Evolutionary conservation across 108 stramenopile species (phyloP), one percentile per base, ranked within the genome.

Genomic region (Conticribra guillardii): DNA sequence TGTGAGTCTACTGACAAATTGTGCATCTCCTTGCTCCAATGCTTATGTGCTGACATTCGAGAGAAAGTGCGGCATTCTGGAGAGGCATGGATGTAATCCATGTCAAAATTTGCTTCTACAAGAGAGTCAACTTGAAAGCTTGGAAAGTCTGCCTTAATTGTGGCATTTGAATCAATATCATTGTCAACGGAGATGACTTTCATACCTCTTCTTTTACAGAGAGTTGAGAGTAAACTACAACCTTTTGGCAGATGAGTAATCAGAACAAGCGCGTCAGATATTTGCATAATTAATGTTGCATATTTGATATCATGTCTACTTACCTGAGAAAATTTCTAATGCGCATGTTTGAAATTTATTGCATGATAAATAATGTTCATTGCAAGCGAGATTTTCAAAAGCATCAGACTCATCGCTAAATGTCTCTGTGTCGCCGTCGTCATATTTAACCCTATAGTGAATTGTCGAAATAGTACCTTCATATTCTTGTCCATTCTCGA

Each of bases 11-110:
- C 11, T 28, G 73, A 61, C 41, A 58, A 58, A 31, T 74, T 74
- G 63, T 65, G 65, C 29, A 65, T 65, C 2, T 64, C 48, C 26
- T 34, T 65, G 15, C 28, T 34, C 33, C 84, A 59, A 58, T 84
- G 84, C 21, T 19, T 73, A 16, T 64, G 63, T 26, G 81, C 76
- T 18, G 73, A 30, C 17, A 80, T 22, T 17, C 27, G 22, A 27
- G 71, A 74, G 48, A 78, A 71, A 2, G 78, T 74, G 29, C 49
- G 44, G 41, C 84, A 84, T 27, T 49, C 67, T 17, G 82, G 82
- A n/a, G 79, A 76, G 24, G 79, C 79, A 58, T 75, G 75, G 14
- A 83, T 60, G 60, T 80, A 85, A 57, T 85, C 81, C 18, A 53
- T 27, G 21, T 5, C 22, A 15, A 7, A 17, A 5, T 9, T 18